Evolutionary conservation across 2,329 filamentous ascomycete genomes (phyloP).

Genomic region (Mycosphaerella sp.): DNA sequence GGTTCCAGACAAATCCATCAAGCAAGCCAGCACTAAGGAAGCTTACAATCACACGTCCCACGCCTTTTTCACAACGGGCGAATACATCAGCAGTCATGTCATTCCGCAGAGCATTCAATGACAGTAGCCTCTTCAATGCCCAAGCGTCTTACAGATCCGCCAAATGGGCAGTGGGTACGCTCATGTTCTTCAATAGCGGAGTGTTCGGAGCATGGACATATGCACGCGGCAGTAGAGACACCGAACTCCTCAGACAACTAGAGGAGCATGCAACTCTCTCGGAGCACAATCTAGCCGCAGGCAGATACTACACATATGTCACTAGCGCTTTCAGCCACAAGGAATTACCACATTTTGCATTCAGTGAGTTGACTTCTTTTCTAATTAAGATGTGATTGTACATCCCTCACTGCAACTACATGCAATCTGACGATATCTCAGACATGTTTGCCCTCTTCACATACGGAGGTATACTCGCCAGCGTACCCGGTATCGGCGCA

Average conservation of each 20-base stretch:
- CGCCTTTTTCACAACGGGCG: background rate
- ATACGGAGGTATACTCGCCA: slow-evolving; percentile 34
- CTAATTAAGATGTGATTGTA: background rate
- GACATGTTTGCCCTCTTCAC: slow-evolving; percentile 38
- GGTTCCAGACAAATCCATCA: background rate
- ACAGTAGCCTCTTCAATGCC: background rate
- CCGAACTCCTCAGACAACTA: slow-evolving; percentile 17
- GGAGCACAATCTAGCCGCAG: slow-evolving; percentile 24
- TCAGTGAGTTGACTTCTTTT: slow-evolving; percentile 23
- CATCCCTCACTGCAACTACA: slow-evolving; percentile 20
- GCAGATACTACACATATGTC: slow-evolving; percentile 36
- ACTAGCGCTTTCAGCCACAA: slow-evolving; percentile 39
- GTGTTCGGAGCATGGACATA: slow-evolving; percentile 38
- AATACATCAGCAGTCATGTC: background rate
- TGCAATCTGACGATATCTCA: background rate
- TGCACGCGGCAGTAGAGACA: slow-evolving; percentile 20
- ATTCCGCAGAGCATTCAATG: background rate
- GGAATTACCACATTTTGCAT: slow-evolving; percentile 33
- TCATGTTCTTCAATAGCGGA: slow-evolving; percentile 38
- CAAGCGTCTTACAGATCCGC: slow-evolving; percentile 3
- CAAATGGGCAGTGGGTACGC: slow-evolving; percentile 28
- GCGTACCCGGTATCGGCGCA: slow-evolving; percentile 27
- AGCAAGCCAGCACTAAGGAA: background rate
- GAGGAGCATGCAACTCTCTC: slow-evolving; percentile 33
- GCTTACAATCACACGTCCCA: background rate